Evolutionary conservation across 2,329 filamentous ascomycete species (phyloP).

Genomic region (Apiospora arundinis): DNA sequence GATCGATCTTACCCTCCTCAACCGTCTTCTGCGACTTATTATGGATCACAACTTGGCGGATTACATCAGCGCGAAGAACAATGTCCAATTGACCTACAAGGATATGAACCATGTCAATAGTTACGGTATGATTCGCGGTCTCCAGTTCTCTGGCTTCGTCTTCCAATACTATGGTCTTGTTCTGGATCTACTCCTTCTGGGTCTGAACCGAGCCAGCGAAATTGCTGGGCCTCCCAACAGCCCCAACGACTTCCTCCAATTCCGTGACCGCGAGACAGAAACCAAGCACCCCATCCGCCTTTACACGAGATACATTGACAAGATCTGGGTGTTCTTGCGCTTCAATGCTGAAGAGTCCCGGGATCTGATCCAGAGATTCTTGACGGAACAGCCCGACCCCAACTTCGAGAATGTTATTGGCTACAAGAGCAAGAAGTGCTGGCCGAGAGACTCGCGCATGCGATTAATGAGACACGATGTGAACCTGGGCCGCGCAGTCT

Average conservation of each 20-base stretch:
- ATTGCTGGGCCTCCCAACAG: conserved; percentile 93
- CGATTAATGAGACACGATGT: conserved; percentile 98
- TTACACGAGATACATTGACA: conserved; percentile 98
- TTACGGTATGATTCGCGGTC: conserved; percentile 96
- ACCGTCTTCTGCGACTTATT: conserved; percentile 89
- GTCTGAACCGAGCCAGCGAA: conserved; percentile 94
- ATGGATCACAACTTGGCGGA: conserved; percentile 99
- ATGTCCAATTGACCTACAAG: conserved; percentile 98
- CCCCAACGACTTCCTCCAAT: conserved; percentile 97
- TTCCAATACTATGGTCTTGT: conserved; percentile 99
- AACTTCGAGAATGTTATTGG: conserved; percentile 99
- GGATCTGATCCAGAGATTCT: conserved; percentile 94
- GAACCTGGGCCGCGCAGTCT: conserved; percentile 94
- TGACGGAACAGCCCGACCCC: conserved; percentile 97
- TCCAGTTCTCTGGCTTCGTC: conserved; percentile 98
- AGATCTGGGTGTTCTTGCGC: conserved; percentile 96
- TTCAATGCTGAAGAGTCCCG: conserved; percentile 94
- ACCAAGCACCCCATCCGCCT: conserved; percentile 92
- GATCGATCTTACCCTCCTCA: conserved; percentile 94
- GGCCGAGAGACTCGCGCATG: conserved; percentile 98
- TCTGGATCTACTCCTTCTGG: conserved; percentile 88
- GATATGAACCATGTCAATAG: conserved; percentile 99
- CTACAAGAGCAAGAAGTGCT: conserved; percentile 99
- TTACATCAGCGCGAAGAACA: conserved; percentile 99
- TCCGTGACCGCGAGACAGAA: conserved; percentile 91